Conservation (phyloP, 2,329 filamentous ascomycete species). For the Dothiorella sarmentorum region DNA sequence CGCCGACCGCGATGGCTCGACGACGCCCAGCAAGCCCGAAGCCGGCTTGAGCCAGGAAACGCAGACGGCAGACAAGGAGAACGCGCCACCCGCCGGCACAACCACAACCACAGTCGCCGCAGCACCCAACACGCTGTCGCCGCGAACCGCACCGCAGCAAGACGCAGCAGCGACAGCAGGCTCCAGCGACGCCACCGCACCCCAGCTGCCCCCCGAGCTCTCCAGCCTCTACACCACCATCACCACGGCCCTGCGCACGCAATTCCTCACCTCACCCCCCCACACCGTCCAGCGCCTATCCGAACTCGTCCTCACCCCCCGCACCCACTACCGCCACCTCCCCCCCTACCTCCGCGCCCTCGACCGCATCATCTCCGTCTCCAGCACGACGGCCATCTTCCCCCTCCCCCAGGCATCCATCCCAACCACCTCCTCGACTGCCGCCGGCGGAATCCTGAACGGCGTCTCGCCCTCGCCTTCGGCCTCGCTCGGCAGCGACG, state of each 20-base stretch:
- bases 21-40: slow-evolving; percentile 23
- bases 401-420: slow-evolving; percentile 70
- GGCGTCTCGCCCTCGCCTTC: slow-evolving; percentile 43
- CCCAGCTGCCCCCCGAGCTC: slow-evolving; percentile 30
- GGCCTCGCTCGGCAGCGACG: slow-evolving; percentile 69
- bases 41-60: slow-evolving; percentile 40
- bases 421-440: no score
- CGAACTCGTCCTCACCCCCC: slow-evolving; percentile 77
- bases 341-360: slow-evolving; percentile 85
- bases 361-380: slow-evolving; percentile 86
- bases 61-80: slow-evolving; percentile 67
- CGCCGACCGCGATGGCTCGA: slow-evolving; percentile 37
- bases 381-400: slow-evolving; percentile 74
- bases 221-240: slow-evolving; percentile 35
- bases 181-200: background rate
- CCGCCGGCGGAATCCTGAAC: slow-evolving; percentile 43
- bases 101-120: background rate
- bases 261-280: slow-evolving; percentile 73
- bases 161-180: background rate
- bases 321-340: slow-evolving; percentile 74
- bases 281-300: slow-evolving; percentile 90
- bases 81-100: slow-evolving; percentile 48
- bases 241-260: slow-evolving; percentile 54
- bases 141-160: slow-evolving; percentile 29
- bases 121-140: slow-evolving; percentile 22